Conservation (phyloP, 768 basidiomycete genomes). For the Tylopilus intermedius region DNA sequence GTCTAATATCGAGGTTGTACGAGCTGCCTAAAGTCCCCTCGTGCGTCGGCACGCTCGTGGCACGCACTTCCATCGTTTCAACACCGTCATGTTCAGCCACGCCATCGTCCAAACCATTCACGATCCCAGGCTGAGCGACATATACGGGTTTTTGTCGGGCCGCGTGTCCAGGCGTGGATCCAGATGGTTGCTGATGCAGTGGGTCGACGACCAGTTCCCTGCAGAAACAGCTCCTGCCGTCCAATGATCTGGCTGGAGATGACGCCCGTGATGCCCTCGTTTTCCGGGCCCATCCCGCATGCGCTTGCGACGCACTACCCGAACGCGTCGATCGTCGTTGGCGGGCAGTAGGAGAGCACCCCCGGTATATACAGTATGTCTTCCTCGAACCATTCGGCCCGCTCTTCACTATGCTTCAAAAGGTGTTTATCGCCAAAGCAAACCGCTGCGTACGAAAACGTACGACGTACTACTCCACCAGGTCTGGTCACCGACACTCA, state of each 20-base stretch:
- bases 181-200: constrained; percentile 32
- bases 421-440: constrained; percentile 33
- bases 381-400: constrained; percentile 40
- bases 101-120: constrained; percentile 33
- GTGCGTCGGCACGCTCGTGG: too few species aligned
- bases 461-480: too few species aligned
- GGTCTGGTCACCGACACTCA: too few species aligned
- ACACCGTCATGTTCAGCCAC: constrained; percentile 3
- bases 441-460: too few species aligned
- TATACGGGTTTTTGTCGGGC: constrained; percentile 34
- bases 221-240: constrained; percentile 34
- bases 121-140: constrained; percentile 34
- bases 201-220: constrained; percentile 38
- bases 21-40: too few species aligned
- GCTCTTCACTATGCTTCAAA: constrained; percentile 34
- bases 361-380: constrained; percentile 25
- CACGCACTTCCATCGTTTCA: too few species aligned
- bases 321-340: constrained; percentile 33
- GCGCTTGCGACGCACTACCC: constrained; percentile 29
- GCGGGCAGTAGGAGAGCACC: constrained; percentile 34
- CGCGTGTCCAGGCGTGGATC: constrained; percentile 15
- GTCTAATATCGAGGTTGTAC: too few species aligned
- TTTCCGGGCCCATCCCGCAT: constrained; percentile 39
- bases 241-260: constrained; percentile 39
- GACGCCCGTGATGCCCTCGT: constrained; percentile 39